Evolutionary conservation across 208 protist species (phyloP), one percentile per base, ranked within the genome.

Genomic region (Acanthamoeba castellanii): DNA sequence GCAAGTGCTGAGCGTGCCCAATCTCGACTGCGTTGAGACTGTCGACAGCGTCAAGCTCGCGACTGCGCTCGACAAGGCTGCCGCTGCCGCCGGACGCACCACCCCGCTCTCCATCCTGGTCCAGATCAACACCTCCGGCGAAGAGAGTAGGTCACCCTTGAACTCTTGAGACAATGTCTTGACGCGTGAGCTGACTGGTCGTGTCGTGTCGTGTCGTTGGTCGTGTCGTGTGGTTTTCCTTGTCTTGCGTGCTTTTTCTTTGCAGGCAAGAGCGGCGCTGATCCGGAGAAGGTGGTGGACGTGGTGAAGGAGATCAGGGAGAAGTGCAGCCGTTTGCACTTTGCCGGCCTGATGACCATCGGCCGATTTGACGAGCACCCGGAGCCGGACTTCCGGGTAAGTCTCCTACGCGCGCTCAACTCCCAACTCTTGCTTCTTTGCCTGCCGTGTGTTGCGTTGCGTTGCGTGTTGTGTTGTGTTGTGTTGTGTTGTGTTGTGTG

Each of bases 301-400:
- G 95, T 99, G 5, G 98, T 97, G 7, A 47, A 96, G 93, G 74
- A 98, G 96, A 98, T 99, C 78, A 47, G 87, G 11, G 94, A 93
- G 25, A 90, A 96, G n/a, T 99, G 98, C 95, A 95, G 32, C 27
- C 32, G 61, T 14, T 50, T 95, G 42, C 74, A 16, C 96, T 42
- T 99, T 25, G 81, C 88, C 25, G 99, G 99, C 37, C 95, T 99
- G 27, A 99, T 99, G 99, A 99, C 99, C 37, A 99, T 99, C 89
- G 99, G 99, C 61, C 98, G 97, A 96, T 97, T 96, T 81, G 89
- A 45, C 96, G 97, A 59, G 95, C 96, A 82, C 97, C 78, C 66
- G 6, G 95, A 93, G 30, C 95, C 96, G 32, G 97, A 99, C 97
- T 99, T 99, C 95, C 95, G 96, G 92, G 98, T 98, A 55, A 18